These are phyloP conservation scores for Colletotrichum karsti DNA, from an alignment of 2,329 filamentous ascomycete species.

Conservation along the genomic window DNA sequence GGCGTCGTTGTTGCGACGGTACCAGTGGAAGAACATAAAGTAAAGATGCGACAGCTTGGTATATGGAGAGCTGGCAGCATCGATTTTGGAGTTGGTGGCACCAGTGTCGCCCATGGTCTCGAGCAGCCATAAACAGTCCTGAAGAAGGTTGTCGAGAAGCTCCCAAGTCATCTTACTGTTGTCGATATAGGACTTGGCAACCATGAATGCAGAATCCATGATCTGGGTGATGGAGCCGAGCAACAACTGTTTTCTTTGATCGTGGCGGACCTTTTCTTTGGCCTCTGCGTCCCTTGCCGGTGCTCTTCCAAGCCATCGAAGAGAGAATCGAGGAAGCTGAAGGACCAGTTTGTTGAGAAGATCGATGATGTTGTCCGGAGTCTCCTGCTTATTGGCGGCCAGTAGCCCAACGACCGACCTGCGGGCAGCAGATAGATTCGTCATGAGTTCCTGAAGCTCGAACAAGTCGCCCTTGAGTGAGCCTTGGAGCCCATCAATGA, in stretches of 20 bases:
- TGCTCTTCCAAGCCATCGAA: conserved; percentile 69
- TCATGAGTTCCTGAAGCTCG: conserved; percentile 69
- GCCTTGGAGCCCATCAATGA: conserved; percentile 64
- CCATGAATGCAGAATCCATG: conserved; percentile 68
- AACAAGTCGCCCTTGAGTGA: conserved; percentile 65
- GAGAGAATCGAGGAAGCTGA: conserved; percentile 66
- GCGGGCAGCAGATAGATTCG: conserved; percentile 63
- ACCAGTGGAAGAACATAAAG: conserved; percentile 59
- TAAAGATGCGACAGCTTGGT: conserved; percentile 78
- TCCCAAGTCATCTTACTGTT: conserved; percentile 60
- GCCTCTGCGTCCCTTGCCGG: conserved; percentile 59
- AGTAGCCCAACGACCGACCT: conserved; percentile 62
- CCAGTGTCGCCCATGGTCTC: conserved; percentile 57
- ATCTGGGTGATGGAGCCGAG: conserved; percentile 61
- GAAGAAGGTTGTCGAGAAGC: conserved; percentile 62
- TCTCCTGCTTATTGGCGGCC: neutral
- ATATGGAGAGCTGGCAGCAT: conserved; percentile 54
- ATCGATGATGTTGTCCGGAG: conserved; percentile 32
- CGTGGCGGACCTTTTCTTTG: conserved; percentile 68
- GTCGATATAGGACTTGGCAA: conserved; percentile 62
- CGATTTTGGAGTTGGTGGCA: conserved; percentile 33
- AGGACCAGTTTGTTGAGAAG: conserved; percentile 66
- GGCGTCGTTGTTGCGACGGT: conserved; percentile 40
- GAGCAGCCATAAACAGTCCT: conserved; percentile 63
- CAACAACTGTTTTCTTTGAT: conserved; percentile 65